phyloP scores from a whole-genome alignment of 352 stramenopile genomes.

The Globisporangium camurandrum region DNA sequence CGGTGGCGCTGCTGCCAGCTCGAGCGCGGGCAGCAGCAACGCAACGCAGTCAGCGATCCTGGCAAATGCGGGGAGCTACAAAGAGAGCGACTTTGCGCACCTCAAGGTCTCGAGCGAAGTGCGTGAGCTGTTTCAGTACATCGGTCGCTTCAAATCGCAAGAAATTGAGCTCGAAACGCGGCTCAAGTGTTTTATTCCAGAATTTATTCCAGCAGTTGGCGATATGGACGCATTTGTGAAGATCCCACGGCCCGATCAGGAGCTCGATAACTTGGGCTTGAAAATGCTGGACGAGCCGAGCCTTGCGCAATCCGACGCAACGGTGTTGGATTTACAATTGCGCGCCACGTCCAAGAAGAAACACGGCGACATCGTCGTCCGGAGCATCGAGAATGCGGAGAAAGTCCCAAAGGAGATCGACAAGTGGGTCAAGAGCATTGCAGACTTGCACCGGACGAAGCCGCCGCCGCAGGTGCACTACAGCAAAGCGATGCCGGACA shows the following conservation, averaged over 20 bases:
- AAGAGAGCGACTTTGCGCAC: slow-evolving; percentile 82
- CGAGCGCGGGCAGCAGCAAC: slow-evolving; percentile 7
- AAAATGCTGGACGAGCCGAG: slow-evolving; percentile 93
- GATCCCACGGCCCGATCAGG: slow-evolving; percentile 88
- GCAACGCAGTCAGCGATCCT: slow-evolving; percentile 46
- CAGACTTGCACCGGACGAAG: slow-evolving; percentile 91
- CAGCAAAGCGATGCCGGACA: slow-evolving; percentile 91
- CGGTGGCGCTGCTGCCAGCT: not conserved
- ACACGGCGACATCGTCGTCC: slow-evolving; percentile 87
- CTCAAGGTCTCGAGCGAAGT: slow-evolving; percentile 89
- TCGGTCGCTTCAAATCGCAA: slow-evolving; percentile 92
- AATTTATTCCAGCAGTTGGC: slow-evolving; percentile 94
- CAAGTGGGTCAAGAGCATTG: slow-evolving; percentile 93
- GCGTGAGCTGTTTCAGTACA: slow-evolving; percentile 91
- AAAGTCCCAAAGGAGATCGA: slow-evolving; percentile 92
- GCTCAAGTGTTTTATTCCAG: slow-evolving; percentile 95
- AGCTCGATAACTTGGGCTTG: slow-evolving; percentile 86
- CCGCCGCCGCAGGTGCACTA: slow-evolving; percentile 90
- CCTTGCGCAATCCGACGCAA: slow-evolving; percentile 90
- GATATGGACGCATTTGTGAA: slow-evolving; percentile 97
- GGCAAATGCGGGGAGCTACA: slow-evolving; percentile 71
- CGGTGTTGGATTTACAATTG: slow-evolving; percentile 93
- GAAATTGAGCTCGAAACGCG: slow-evolving; percentile 93
- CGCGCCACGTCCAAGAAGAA: slow-evolving; percentile 93
- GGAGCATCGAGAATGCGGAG: slow-evolving; percentile 92